Conservation (phyloP, 2,329 filamentous ascomycete genomes). For the Phialemonium atrogriseum region DNA sequence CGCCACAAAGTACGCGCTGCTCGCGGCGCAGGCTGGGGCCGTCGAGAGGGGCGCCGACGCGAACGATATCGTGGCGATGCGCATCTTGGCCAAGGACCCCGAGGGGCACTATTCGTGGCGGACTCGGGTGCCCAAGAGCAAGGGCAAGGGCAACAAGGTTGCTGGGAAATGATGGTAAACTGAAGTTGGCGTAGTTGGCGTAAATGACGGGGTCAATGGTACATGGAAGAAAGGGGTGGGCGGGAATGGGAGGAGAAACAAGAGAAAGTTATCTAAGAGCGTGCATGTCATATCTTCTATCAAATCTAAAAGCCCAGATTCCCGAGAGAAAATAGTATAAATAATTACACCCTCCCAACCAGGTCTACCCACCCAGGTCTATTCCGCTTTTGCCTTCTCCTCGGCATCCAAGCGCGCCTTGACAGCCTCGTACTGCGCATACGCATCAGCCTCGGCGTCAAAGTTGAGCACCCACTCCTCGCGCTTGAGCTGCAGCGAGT, state of each 20-base stretch:
- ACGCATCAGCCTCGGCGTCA: slow-evolving; percentile 38
- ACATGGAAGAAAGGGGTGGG: slow-evolving; percentile 11
- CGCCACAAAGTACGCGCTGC: slow-evolving; percentile 24
- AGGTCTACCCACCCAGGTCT: no score
- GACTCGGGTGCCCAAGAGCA: no score
- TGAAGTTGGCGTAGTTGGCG: no score
- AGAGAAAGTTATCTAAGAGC: no score
- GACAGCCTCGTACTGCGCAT: slow-evolving; percentile 22
- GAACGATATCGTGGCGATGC: slow-evolving; percentile 24
- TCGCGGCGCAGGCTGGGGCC: slow-evolving; percentile 24
- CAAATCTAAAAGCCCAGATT: no score
- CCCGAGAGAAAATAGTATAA: no score
- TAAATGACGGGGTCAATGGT: no score
- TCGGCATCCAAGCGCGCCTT: neutral
- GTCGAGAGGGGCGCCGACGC: slow-evolving; percentile 27
- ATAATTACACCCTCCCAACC: no score
- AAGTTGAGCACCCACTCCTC: slow-evolving; percentile 41
- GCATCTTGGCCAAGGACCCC: slow-evolving; percentile 22
- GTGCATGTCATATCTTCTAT: no score
- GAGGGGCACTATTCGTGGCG: slow-evolving; percentile 20
- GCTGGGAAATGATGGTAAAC: no score
- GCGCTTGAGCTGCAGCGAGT: slow-evolving; percentile 32
- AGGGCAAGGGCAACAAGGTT: no score
- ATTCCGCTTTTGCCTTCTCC: neutral
- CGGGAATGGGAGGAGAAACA: neutral